Conservation (phyloP, 2,329 filamentous ascomycete genomes). For the Pseudocercospora ulei region DNA sequence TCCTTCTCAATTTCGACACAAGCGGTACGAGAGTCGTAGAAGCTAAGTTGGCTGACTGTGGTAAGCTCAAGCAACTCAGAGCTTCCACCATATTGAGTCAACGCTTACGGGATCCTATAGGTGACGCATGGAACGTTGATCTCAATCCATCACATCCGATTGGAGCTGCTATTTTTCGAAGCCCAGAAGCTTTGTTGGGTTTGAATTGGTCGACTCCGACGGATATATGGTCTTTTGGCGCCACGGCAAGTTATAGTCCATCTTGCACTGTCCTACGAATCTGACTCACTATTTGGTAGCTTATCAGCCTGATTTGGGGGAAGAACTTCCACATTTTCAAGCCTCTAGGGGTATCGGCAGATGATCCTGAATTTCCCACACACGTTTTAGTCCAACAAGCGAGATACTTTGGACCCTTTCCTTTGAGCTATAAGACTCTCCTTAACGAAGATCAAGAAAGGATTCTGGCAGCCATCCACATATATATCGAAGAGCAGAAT, state of each 20-base stretch:
- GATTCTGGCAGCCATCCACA: slow-evolving; percentile 15
- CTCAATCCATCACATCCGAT: slow-evolving; percentile 28
- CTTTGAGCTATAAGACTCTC: slow-evolving; percentile 23
- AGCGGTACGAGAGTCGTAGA: slow-evolving; percentile 28
- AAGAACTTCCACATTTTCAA: slow-evolving; percentile 27
- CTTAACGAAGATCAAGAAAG: slow-evolving; percentile 19
- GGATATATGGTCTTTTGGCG: slow-evolving; percentile 39
- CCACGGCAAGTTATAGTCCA: slow-evolving; percentile 28
- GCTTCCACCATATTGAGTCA: slow-evolving; percentile 5
- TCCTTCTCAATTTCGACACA: slow-evolving; percentile 33
- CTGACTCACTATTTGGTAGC: slow-evolving; percentile 18
- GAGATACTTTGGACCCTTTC: slow-evolving; percentile 28
- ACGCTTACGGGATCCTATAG: slow-evolving; percentile 8
- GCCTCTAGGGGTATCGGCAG: slow-evolving; percentile 21
- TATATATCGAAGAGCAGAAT: slow-evolving; percentile 16
- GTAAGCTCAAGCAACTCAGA: slow-evolving; percentile 11
- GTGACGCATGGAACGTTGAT: slow-evolving; percentile 19
- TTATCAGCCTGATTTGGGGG: slow-evolving; percentile 30
- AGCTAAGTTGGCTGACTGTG: slow-evolving; percentile 28
- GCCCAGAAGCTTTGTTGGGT: slow-evolving; percentile 33
- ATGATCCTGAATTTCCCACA: slow-evolving; percentile 25
- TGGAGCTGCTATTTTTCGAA: slow-evolving; percentile 36
- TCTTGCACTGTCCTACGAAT: background rate
- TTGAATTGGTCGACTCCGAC: slow-evolving; percentile 35
- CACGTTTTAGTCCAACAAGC: slow-evolving; percentile 26